phyloP scores from a whole-genome alignment of 768 basidiomycete genomes.

The Tremella mesenterica region DNA sequence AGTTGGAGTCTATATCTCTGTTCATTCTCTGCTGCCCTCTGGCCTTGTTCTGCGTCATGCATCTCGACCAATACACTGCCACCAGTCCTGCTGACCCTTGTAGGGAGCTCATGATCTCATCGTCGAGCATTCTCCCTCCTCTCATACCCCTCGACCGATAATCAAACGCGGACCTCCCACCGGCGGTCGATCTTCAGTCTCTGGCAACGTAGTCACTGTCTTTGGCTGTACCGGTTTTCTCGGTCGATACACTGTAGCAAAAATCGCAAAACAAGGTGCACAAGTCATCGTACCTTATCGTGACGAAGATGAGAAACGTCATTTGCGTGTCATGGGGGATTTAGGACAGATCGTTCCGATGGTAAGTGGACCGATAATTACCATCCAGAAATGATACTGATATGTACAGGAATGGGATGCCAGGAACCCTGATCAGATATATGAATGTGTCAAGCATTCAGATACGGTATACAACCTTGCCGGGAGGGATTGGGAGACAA shows the following conservation, averaged over 20 bases:
- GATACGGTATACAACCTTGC: slow-evolving; percentile 95
- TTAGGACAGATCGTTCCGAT: slow-evolving; percentile 90
- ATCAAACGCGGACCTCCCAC: slow-evolving; percentile 61
- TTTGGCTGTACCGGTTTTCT: slow-evolving; percentile 96
- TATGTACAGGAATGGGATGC: slow-evolving; percentile 88
- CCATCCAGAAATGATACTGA: neutral
- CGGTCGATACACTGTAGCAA: slow-evolving; percentile 85
- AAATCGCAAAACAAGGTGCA: slow-evolving; percentile 88
- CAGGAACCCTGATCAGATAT: slow-evolving; percentile 79
- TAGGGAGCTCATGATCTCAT: slow-evolving; percentile 42
- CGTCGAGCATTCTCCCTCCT: slow-evolving; percentile 21
- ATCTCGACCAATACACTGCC: too few species aligned
- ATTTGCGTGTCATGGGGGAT: slow-evolving; percentile 89
- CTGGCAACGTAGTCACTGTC: slow-evolving; percentile 87
- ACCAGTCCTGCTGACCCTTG: neutral
- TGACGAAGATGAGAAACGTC: slow-evolving; percentile 83
- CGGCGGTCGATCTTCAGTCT: slow-evolving; percentile 62
- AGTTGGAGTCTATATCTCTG: too few species aligned
- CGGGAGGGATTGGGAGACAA: slow-evolving; percentile 89
- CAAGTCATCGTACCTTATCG: slow-evolving; percentile 92
- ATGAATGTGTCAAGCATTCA: slow-evolving; percentile 86
- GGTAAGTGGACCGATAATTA: slow-evolving; percentile 49
- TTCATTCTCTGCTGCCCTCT: too few species aligned
- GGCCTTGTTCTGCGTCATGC: too few species aligned
- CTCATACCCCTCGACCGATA: slow-evolving; percentile 48